Evolutionary conservation across 2,329 filamentous ascomycete genomes (phyloP).

Genomic region (Fusarium buxicola): DNA sequence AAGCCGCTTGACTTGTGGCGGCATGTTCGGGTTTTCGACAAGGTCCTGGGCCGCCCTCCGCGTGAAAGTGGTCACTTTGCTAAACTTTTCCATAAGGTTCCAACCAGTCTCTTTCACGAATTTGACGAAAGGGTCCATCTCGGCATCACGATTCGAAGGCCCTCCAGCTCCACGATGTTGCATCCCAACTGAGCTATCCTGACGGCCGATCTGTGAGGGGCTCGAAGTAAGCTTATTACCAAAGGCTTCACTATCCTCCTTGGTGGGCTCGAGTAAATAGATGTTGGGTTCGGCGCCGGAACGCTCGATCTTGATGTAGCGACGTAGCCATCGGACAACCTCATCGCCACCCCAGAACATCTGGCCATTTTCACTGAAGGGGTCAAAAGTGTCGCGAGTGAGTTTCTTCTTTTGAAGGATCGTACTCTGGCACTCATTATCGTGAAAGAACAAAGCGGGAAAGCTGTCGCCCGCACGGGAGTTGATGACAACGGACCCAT

Average conservation of each 20-base stretch:
- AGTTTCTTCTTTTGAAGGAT: conserved; percentile 93
- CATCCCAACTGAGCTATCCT: conserved; percentile 50
- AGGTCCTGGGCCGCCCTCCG: conserved; percentile 91
- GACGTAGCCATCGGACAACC: conserved; percentile 88
- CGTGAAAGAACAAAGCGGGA: conserved; percentile 96
- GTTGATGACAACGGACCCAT: conserved; percentile 94
- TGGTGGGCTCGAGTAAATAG: conserved; percentile 88
- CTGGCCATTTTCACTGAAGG: conserved; percentile 84
- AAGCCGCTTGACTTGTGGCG: conserved; percentile 85
- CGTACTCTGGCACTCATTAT: conserved; percentile 95
- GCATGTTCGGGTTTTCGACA: conserved; percentile 89
- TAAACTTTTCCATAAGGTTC: conserved; percentile 97
- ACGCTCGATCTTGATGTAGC: conserved; percentile 85
- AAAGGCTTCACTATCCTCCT: conserved; percentile 87
- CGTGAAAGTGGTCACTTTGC: conserved; percentile 97
- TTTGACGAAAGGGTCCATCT: conserved; percentile 94
- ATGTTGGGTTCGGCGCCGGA: conserved; percentile 89
- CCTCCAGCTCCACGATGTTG: conserved; percentile 50
- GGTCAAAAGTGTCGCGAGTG: conserved; percentile 86
- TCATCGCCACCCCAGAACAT: conserved; percentile 99
- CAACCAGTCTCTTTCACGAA: conserved; percentile 94
- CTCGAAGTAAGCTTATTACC: conserved; percentile 68
- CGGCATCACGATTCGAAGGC: conserved; percentile 67
- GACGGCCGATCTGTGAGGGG: conserved; percentile 38
- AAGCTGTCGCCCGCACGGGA: conserved; percentile 91